A percentile compares a stretch with the other conserved stretches of the same genome.
Evolutionary conservation across 371 early-diverging fungal genomes (phyloP).

Genomic region (Syncephalastrum sp.): DNA sequence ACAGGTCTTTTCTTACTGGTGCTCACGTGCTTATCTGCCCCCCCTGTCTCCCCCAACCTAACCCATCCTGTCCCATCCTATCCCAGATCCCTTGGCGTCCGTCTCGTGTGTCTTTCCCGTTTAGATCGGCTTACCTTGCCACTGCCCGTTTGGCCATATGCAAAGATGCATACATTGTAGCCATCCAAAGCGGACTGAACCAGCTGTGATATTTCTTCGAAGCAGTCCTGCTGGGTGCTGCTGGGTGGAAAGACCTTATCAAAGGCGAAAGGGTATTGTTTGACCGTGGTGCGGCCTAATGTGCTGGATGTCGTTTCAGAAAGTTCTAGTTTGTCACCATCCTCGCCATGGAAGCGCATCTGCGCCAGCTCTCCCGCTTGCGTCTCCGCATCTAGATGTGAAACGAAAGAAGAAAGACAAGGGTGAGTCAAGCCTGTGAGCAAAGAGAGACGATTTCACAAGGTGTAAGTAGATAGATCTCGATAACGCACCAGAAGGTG

Average conservation of each 20-base stretch:
- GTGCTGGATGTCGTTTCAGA: slow-evolving; percentile 37
- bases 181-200: slow-evolving; percentile 97
- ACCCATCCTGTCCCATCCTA: neutral
- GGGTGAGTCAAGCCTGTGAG: slow-evolving; percentile 3
- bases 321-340: slow-evolving; percentile 53
- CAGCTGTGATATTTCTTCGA: slow-evolving; percentile 92
- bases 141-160: slow-evolving; percentile 99
- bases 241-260: slow-evolving; percentile 81
- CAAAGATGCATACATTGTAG: slow-evolving; percentile 98
- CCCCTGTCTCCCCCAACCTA: no score
- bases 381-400: slow-evolving; percentile 19
- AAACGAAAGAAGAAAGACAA: no score
- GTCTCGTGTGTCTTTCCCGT: neutral
- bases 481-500: slow-evolving; percentile 40
- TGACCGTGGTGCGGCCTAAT: slow-evolving; percentile 42
- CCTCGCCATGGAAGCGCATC: slow-evolving; percentile 46
- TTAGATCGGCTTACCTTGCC: slow-evolving; percentile 69
- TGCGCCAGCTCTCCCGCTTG: slow-evolving; percentile 17
- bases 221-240: slow-evolving; percentile 81
- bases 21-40: no score
- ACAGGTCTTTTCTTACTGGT: no score
- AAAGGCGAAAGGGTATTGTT: slow-evolving; percentile 76
- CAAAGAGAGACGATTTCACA: neutral
- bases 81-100: neutral
- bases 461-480: no score